Base-by-base conservation (phyloP, 179 eudicot species). In the Patellifolia procumbens region DNA sequence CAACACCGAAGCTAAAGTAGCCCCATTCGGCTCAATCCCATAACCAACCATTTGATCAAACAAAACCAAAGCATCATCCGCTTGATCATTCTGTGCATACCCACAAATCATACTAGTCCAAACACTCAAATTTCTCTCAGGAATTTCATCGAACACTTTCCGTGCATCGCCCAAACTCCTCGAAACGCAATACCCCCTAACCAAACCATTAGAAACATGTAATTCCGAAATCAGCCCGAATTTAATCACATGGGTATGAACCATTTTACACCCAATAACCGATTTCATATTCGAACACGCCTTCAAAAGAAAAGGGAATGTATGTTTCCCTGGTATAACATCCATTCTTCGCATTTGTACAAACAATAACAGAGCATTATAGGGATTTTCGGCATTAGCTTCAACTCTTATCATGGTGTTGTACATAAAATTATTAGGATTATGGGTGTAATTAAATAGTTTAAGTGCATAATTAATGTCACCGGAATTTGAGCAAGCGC, bases 21-120 rank as follows among this genome's bases (percentile, higher is more conserved):
- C 88, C 1, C 86, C 96, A 83, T 84, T 91, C 5, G 97, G 96
- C 74, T 86, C 93, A 61, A 84, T 17, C 70, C 92, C 92, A 45
- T 59, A 80, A 5, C 4, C 70, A 45, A 83, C 65, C 97, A 92
- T 89, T 66, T 45, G 74, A 74, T 86, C 80, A 85, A 92, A 92
- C 78, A 90, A 65, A 69, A 53, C 34, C 79, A 92, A 83, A 11
- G 91, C 89, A 48, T 88, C 92, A 52, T 79, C 73, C 1, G 87
- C 51, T 10, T 77, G 61, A 53, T 65, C 77, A 76, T 86, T 88
- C 80, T 91, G 93, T 15, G 91, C 90, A 76, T 87, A 92, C 79
- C 97, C 97, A 62, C 92, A 89, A 53, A 92, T 63, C 87, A 92
- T 83, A 8, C 89, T 91, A 2, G 97, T 91, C 97, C 97, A 92